Evolutionary conservation across 2,329 filamentous ascomycete genomes (phyloP).

Genomic region (Teratosphaeria gauchensis): DNA sequence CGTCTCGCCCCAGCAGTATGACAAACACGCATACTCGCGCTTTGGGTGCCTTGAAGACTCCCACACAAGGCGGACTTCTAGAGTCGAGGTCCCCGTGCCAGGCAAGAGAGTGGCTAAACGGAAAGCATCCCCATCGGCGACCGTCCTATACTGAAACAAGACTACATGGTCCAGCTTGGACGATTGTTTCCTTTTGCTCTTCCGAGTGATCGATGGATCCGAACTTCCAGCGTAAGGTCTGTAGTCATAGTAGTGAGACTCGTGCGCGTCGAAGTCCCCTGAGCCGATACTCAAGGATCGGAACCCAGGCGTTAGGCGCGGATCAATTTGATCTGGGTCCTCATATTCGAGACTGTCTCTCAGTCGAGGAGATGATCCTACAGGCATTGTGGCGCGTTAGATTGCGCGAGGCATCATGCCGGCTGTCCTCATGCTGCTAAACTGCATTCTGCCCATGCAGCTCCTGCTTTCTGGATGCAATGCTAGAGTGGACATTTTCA

Average conservation of each 20-base stretch:
- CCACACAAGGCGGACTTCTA: conserved; percentile 16
- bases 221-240: conserved; percentile 13
- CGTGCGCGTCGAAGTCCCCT: conserved; percentile 10
- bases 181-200: conserved; percentile 11
- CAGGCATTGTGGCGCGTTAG: not conserved
- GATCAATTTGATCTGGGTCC: conserved; percentile 16
- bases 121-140: conserved; percentile 20
- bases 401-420: not conserved
- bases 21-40: conserved; percentile 17
- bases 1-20: conserved; percentile 20
- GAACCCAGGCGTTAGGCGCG: conserved; percentile 17
- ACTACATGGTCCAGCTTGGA: conserved; percentile 8
- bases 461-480: not conserved
- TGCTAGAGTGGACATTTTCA: not conserved
- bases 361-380: conserved; percentile 16
- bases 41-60: conserved; percentile 14
- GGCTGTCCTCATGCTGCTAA: no score
- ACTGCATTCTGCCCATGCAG: not conserved
- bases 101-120: conserved; percentile 17
- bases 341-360: conserved; percentile 17
- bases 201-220: conserved; percentile 10
- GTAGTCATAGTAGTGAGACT: conserved; percentile 8
- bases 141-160: conserved; percentile 14
- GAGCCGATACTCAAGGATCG: conserved; percentile 12
- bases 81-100: conserved; percentile 10